Evolutionary conservation across 2,329 filamentous ascomycete genomes (phyloP).

Genomic region (Metarhizium anisopliae): DNA sequence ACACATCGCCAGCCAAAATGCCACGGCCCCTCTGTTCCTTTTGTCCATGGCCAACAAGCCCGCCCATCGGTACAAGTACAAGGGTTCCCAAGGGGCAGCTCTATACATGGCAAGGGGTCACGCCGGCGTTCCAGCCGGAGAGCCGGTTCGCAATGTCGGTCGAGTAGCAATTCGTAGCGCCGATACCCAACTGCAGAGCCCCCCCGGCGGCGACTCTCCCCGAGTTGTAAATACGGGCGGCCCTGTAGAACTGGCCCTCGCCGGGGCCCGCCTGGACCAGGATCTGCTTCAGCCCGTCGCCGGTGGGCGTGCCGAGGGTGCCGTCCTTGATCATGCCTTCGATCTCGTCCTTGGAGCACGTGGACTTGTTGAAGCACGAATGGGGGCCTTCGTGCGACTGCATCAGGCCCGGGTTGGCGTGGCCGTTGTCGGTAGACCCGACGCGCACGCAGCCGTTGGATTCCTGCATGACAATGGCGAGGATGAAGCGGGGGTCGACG

Average conservation of each 20-base stretch:
- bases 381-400: slow-evolving; percentile 26
- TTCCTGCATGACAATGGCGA: slow-evolving; percentile 36
- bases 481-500: slow-evolving; percentile 31
- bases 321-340: slow-evolving; percentile 30
- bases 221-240: slow-evolving; percentile 42
- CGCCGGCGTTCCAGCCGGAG: neutral
- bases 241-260: slow-evolving; percentile 28
- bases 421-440: slow-evolving; percentile 29
- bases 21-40: too few species aligned
- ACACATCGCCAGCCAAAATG: too few species aligned
- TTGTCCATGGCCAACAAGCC: too few species aligned
- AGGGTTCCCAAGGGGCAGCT: too few species aligned
- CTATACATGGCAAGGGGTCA: too few species aligned
- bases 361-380: slow-evolving; percentile 25
- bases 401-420: slow-evolving; percentile 35
- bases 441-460: slow-evolving; percentile 34
- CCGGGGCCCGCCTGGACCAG: slow-evolving; percentile 18
- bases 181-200: slow-evolving; percentile 28
- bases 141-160: slow-evolving; percentile 32
- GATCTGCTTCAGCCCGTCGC: slow-evolving; percentile 33
- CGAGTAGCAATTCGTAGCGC: slow-evolving; percentile 40
- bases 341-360: slow-evolving; percentile 17
- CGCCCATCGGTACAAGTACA: too few species aligned
- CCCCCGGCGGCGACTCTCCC: slow-evolving; percentile 27
- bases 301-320: slow-evolving; percentile 27